Evolutionary conservation across 352 stramenopile genomes (phyloP), one percentile per base, ranked within the genome.

Genomic region (Globisporangium spinosum): DNA sequence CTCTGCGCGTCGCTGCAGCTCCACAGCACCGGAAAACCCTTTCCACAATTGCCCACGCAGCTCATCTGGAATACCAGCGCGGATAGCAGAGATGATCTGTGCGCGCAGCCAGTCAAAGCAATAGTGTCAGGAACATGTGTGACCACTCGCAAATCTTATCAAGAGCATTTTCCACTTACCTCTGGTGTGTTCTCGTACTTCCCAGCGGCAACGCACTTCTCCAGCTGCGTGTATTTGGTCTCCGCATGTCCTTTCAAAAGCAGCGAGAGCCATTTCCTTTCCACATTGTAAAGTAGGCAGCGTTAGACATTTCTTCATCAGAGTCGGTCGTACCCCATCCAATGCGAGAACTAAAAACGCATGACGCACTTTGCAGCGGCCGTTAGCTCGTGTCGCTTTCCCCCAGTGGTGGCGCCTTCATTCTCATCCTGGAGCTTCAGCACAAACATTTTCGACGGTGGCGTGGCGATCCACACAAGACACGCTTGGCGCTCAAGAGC

Each of bases 391-490:
- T 45, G 56, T 58, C 77, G 73, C 3, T 70, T 71, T 8, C 59
- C 62, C 34, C 59, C 62, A 38, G 60, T 34, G 10, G 65, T 65
- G 13, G 65, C 62, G 22, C 77, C 68, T 68, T 91, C 85, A 13
- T 83, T 72, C 27, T 89, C 82, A 15, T 93, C 83, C 69, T 90
- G 78, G 1, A 93, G 70, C 67, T 89, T 93, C 27, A 93, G 47
- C 34, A 93, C 83, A 62, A 93, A 94, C 84, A 93, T 90, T 47
- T 94, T 94, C 5, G 86, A 94, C 10, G 86, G 86, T 34, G 86
- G 86, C 7, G 83, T 93, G 8, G 86, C 86, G 57, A 94, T 94
- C 86, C 86, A 94, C 22, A 94, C 79, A 23, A 94, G 71, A 59
- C 84, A 93, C 7, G 74, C 82, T 58, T 90, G 84, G 2, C 79